Conservation (phyloP, 257 asterid species). For the Henckelia pumila region DNA sequence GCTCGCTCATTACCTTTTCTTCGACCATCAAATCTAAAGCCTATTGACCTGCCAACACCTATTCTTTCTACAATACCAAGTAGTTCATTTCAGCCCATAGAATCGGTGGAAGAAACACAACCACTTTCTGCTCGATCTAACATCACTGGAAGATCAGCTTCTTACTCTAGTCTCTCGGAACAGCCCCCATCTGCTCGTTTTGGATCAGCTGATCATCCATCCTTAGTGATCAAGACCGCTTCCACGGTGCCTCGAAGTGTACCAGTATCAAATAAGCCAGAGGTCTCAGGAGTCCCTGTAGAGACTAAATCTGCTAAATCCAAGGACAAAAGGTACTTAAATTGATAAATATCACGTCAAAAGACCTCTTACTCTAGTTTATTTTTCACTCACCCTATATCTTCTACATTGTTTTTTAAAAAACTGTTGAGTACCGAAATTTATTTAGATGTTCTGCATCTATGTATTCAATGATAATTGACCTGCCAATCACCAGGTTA, state of each 20-base stretch:
- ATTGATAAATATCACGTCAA: not conserved
- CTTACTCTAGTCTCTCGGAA: slow-evolving; percentile 34
- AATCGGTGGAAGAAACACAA: slow-evolving; percentile 45
- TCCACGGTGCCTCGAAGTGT: slow-evolving; percentile 52
- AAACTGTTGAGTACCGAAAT: not conserved
- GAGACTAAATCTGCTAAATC: slow-evolving; percentile 50
- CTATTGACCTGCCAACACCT: slow-evolving; percentile 31
- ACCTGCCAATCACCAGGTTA: slow-evolving; percentile 47
- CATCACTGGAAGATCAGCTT: slow-evolving; percentile 42
- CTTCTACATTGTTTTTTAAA: no score
- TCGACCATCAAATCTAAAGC: slow-evolving; percentile 8
- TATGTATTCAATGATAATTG: not conserved
- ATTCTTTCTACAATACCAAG: slow-evolving; percentile 25
- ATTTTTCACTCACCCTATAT: no score
- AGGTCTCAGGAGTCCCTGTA: slow-evolving; percentile 34
- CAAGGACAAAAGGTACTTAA: slow-evolving; percentile 69
- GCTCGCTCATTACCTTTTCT: slow-evolving; percentile 36
- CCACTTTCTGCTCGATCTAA: slow-evolving; percentile 47
- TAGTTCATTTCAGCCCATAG: slow-evolving; percentile 28
- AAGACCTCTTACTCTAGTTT: not conserved
- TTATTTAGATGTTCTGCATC: slow-evolving; percentile 3
- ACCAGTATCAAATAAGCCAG: slow-evolving; percentile 51
- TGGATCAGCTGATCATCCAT: slow-evolving; percentile 41
- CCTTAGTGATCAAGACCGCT: slow-evolving; percentile 46
- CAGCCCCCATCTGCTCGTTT: slow-evolving; percentile 77